Percentiles rank a stretch among this genome's conserved stretches.
Evolutionary conservation across 1,139 yeast species (phyloP).

Genomic region (Magnusiomyces starmeri): DNA sequence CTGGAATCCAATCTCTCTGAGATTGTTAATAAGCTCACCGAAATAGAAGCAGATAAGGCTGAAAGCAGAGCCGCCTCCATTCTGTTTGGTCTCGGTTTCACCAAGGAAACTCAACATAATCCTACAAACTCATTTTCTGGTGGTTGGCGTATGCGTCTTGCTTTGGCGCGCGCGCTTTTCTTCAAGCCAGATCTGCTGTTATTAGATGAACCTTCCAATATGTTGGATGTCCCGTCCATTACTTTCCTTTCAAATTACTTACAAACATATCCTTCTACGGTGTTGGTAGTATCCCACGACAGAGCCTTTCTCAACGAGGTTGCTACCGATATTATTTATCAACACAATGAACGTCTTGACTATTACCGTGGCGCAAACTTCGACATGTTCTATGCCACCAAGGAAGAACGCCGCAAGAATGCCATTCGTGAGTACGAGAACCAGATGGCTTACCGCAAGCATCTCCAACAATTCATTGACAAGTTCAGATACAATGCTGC

Average conservation of each 20-base stretch:
- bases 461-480: conserved; percentile 88
- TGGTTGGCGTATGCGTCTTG: conserved; percentile 99
- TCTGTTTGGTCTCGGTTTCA: conserved; percentile 85
- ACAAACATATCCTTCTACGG: conserved; percentile 85
- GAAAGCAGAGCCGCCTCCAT: conserved; percentile 97
- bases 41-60: conserved; percentile 96
- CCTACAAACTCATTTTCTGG: conserved; percentile 93
- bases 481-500: conserved; percentile 97
- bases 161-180: conserved; percentile 95
- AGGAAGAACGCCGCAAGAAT: conserved; percentile 91
- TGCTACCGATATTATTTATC: conserved; percentile 95
- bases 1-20: conserved; percentile 70
- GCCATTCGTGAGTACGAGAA: conserved; percentile 92
- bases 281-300: conserved; percentile 94
- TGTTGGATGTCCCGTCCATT: conserved; percentile 99
- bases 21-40: conserved; percentile 71
- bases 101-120: conserved; percentile 71
- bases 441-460: conserved; percentile 93
- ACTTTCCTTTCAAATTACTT: conserved; percentile 85
- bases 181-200: conserved; percentile 91
- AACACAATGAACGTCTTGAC: conserved; percentile 93
- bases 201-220: conserved; percentile 97
- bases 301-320: conserved; percentile 94
- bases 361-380: conserved; percentile 93
- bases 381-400: conserved; percentile 85